These are phyloP conservation scores for Eremochloa ophiuroides DNA, from an alignment of 176 grass and related monocot species.

Conservation along the genomic window DNA sequence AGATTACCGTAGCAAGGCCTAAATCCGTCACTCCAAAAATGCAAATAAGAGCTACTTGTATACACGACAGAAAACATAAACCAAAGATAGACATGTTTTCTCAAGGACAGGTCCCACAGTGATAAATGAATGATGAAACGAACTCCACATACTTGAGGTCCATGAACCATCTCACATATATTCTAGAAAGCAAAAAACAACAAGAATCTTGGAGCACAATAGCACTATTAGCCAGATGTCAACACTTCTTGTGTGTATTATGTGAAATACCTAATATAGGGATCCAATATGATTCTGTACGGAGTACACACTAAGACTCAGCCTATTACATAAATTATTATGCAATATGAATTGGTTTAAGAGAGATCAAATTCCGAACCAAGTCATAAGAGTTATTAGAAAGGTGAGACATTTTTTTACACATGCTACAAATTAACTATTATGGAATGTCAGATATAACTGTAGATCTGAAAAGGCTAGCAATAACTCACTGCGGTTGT, in stretches of 20 bases:
- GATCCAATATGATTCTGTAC: neutral
- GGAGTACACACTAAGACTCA: neutral
- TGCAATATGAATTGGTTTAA: neutral
- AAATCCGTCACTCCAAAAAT: neutral
- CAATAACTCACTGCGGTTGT: conserved; percentile 72
- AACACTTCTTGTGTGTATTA: neutral
- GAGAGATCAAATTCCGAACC: too few species aligned
- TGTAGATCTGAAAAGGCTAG: neutral
- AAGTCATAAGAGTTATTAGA: neutral
- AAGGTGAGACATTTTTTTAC: neutral
- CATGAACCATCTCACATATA: neutral
- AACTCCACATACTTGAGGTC: neutral
- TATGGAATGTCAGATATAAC: neutral
- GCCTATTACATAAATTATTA: neutral
- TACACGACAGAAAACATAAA: neutral
- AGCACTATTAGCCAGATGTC: neutral
- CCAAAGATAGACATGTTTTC: neutral
- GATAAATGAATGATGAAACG: neutral
- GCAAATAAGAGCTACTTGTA: neutral
- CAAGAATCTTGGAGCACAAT: neutral
- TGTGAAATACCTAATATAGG: neutral
- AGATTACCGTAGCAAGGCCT: neutral
- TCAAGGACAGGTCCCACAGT: neutral
- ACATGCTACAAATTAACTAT: neutral
- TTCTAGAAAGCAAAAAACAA: neutral